These are phyloP conservation scores for Ceratocystis albifundus DNA, from an alignment of 2,329 filamentous ascomycete genomes.

Conservation along the genomic window DNA sequence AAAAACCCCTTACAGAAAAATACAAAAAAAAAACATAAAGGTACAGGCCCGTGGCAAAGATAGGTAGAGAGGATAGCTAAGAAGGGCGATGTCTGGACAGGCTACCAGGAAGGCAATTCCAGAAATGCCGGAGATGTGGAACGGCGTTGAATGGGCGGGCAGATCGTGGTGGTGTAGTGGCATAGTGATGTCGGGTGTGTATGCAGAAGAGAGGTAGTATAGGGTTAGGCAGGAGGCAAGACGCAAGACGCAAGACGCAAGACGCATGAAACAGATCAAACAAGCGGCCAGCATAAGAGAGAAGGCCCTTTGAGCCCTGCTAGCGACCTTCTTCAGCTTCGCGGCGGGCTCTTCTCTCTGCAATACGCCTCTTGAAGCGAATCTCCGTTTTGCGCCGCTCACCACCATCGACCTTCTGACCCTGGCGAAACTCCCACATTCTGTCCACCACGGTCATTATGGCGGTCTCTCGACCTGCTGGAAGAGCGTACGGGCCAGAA, in stretches of 20 bases:
- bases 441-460: conserved; percentile 65
- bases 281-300: background rate
- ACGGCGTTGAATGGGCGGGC: no score
- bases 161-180: no score
- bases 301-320: background rate
- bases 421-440: conserved; percentile 81
- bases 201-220: no score
- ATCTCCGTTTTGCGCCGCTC: conserved; percentile 81
- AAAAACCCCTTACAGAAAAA: no score
- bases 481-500: conserved; percentile 60
- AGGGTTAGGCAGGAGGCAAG: background rate
- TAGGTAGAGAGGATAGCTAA: background rate
- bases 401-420: conserved; percentile 90
- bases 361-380: conserved; percentile 70
- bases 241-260: background rate
- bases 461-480: conserved; percentile 51
- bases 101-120: background rate
- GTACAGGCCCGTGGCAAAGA: background rate
- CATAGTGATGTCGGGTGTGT: no score
- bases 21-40: background rate
- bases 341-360: conserved; percentile 61
- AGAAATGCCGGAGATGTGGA: no score
- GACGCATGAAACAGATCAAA: background rate
- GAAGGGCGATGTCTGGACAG: background rate
- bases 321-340: conserved; percentile 34